Evolutionary conservation across 1,284 basidiomycete species (phyloP).

Genomic region (Sanguinoderma infundibulare): DNA sequence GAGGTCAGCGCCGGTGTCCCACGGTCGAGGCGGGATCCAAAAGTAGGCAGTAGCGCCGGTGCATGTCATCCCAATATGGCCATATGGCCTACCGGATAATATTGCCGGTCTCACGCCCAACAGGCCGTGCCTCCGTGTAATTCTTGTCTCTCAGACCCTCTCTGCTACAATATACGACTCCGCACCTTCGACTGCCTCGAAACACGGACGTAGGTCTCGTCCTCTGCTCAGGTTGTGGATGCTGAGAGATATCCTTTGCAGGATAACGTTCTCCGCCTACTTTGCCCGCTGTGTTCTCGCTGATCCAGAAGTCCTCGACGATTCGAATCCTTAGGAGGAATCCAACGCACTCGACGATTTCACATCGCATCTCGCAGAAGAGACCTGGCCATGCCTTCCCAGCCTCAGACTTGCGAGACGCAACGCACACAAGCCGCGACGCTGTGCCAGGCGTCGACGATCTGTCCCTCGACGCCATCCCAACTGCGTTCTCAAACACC

Average conservation of each 20-base stretch:
- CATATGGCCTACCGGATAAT: no score
- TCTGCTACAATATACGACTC: no score
- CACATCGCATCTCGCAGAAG: constrained; percentile 50
- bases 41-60: no score
- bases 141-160: no score
- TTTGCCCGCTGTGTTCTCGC: constrained; percentile 48
- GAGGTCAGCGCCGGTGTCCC: no score
- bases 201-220: neutral
- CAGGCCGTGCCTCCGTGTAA: no score
- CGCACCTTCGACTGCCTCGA: no score
- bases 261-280: constrained; percentile 35
- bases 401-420: constrained; percentile 34
- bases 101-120: no score
- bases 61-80: no score
- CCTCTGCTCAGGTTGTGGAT: no score
- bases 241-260: neutral
- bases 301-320: constrained; percentile 28
- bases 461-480: constrained; percentile 39
- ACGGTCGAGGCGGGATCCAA: no score
- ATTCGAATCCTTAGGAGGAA: no score
- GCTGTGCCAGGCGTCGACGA: constrained; percentile 39
- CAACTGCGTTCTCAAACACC: constrained; percentile 47
- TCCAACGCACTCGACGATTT: constrained; percentile 54
- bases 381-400: constrained; percentile 52
- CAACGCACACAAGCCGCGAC: constrained; percentile 41